These are phyloP conservation scores for Acacia confusa DNA, from an alignment of 306 rosid species.

Conservation along the genomic window DNA sequence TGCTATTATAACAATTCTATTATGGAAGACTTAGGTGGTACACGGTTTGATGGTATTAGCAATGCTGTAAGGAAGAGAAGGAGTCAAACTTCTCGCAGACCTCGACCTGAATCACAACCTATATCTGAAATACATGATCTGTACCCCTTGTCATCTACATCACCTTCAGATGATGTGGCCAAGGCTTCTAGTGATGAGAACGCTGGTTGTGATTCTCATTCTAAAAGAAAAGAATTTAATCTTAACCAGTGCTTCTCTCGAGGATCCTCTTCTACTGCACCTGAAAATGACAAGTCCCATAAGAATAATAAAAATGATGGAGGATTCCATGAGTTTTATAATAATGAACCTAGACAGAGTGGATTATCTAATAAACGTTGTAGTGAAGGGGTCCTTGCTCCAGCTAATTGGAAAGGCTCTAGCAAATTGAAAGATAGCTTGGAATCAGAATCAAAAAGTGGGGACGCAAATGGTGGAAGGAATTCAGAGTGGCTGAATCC, in stretches of 20 bases:
- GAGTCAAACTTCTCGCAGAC: slow-evolving; percentile 66
- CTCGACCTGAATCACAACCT: slow-evolving; percentile 63
- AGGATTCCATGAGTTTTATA: slow-evolving; percentile 52
- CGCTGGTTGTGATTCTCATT: slow-evolving; percentile 53
- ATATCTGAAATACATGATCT: slow-evolving; percentile 45
- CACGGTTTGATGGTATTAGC: slow-evolving; percentile 44
- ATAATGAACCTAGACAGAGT: slow-evolving; percentile 48
- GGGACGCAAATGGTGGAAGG: slow-evolving; percentile 50
- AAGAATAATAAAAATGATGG: slow-evolving; percentile 51
- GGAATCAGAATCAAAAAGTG: slow-evolving; percentile 48
- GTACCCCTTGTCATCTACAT: slow-evolving; percentile 49
- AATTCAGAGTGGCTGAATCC: slow-evolving; percentile 53
- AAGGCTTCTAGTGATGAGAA: slow-evolving; percentile 76
- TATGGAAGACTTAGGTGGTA: slow-evolving; percentile 55
- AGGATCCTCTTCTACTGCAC: slow-evolving; percentile 37
- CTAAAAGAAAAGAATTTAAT: slow-evolving; percentile 72
- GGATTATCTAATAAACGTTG: slow-evolving; percentile 58
- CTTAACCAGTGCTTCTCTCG: slow-evolving; percentile 62
- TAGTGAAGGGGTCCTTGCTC: slow-evolving; percentile 91
- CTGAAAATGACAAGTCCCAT: slow-evolving; percentile 45
- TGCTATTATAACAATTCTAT: slow-evolving; percentile 13
- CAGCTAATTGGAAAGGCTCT: slow-evolving; percentile 82
- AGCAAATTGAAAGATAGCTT: slow-evolving; percentile 47
- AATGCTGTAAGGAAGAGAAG: slow-evolving; percentile 64
- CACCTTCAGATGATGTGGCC: slow-evolving; percentile 58